Percentiles rank a stretch among this genome's conserved stretches.
Evolutionary conservation across 768 basidiomycete genomes (phyloP).

Genomic region (Cytidiella melzeri): DNA sequence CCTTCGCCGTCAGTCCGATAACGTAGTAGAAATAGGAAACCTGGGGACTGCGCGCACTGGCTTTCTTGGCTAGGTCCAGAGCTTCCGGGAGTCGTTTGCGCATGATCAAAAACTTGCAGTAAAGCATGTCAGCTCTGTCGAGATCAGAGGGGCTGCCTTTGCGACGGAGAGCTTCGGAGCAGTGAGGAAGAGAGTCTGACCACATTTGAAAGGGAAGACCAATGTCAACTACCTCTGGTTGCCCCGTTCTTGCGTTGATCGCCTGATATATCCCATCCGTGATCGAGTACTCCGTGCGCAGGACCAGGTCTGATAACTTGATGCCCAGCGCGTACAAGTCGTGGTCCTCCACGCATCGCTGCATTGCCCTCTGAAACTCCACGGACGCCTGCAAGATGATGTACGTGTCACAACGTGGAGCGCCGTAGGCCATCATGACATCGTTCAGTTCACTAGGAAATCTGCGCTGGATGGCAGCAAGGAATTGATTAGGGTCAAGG

Average conservation of each 20-base stretch:
- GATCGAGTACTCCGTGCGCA: constrained; percentile 56
- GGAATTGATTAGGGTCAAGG: constrained; percentile 45
- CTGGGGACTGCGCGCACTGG: constrained; percentile 48
- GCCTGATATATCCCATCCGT: constrained; percentile 49
- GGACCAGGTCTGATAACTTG: constrained; percentile 42
- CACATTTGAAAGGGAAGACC: constrained; percentile 59
- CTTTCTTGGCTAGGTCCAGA: constrained; percentile 38
- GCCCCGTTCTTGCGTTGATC: constrained; percentile 37
- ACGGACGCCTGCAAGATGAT: constrained; percentile 27
- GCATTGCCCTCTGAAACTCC: constrained; percentile 51
- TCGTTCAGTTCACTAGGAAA: constrained; percentile 42
- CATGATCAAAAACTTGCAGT: constrained; percentile 55
- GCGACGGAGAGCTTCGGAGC: constrained; percentile 49
- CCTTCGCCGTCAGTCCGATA: constrained; percentile 39
- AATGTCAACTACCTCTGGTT: constrained; percentile 33
- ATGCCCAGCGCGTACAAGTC: constrained; percentile 49
- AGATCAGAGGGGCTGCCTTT: constrained; percentile 34
- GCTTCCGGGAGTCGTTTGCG: constrained; percentile 43
- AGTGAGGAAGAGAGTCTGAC: constrained; percentile 52
- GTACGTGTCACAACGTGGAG: constrained; percentile 37
- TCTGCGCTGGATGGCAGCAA: constrained; percentile 34
- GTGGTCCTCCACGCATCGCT: constrained; percentile 37
- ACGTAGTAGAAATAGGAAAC: constrained; percentile 63
- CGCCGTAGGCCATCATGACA: constrained; percentile 43
- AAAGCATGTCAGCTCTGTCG: constrained; percentile 58